These are phyloP conservation scores for Crepidotus variabilis DNA, from an alignment of 768 basidiomycete genomes.

Conservation along the genomic window DNA sequence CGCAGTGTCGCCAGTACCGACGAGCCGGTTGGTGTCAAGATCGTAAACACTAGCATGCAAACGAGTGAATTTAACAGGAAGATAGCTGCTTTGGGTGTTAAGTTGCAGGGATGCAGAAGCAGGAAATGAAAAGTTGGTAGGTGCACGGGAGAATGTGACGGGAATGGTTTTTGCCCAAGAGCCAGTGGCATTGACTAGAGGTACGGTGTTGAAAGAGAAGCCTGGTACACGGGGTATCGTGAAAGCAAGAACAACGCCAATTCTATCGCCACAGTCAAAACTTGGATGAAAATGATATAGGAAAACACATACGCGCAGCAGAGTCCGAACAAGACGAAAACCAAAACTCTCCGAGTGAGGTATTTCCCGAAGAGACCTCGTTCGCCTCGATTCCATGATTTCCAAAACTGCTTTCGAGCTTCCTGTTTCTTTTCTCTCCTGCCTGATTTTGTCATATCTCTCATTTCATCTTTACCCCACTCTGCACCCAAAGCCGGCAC, in stretches of 20 bases:
- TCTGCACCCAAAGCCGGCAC: conserved; percentile 90
- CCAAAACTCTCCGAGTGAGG: conserved; percentile 69
- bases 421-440: conserved; percentile 60
- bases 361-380: conserved; percentile 77
- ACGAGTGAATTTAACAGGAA: conserved; percentile 71
- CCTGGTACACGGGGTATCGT: conserved; percentile 80
- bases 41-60: conserved; percentile 71
- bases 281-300: conserved; percentile 4
- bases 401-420: conserved; percentile 56
- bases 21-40: conserved; percentile 54
- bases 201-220: conserved; percentile 59
- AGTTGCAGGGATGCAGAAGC: conserved; percentile 72
- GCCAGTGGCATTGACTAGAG: conserved; percentile 59
- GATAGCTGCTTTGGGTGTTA: conserved; percentile 69
- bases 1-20: conserved; percentile 66
- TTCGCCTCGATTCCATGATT: conserved; percentile 74
- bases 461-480: conserved; percentile 80
- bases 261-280: conserved; percentile 30
- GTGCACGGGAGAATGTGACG: conserved; percentile 64
- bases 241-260: conserved; percentile 71
- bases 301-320: conserved; percentile 45
- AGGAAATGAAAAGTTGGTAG: conserved; percentile 90
- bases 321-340: conserved; percentile 63
- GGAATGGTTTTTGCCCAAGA: conserved; percentile 53
- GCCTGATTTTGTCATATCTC: conserved; percentile 69